Percentiles rank a stretch among this genome's conserved stretches.
These are phyloP conservation scores for Leishmania guyanensis DNA, from an alignment of 208 protist genomes.

Conservation along the genomic window DNA sequence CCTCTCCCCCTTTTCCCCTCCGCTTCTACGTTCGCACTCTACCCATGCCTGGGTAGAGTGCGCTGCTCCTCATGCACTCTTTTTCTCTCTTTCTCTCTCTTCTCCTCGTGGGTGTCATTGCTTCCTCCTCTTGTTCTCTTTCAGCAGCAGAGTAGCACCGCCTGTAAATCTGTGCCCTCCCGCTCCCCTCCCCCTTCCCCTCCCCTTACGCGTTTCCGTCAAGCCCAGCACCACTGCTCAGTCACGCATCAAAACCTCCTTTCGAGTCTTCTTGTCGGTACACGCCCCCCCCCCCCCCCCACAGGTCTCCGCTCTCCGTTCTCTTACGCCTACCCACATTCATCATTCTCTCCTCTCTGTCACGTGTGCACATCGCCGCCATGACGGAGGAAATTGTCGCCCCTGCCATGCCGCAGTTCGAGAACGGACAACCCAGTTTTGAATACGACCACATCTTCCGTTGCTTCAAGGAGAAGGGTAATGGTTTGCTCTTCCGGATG, in stretches of 20 bases:
- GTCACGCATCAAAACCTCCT: background rate
- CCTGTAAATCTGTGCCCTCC: background rate
- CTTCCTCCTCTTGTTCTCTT: background rate
- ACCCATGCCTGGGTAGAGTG: background rate
- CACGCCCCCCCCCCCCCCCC: background rate
- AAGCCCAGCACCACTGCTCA: background rate
- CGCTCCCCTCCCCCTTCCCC: background rate
- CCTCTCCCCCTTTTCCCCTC: background rate
- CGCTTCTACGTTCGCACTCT: background rate
- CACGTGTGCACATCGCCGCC: background rate
- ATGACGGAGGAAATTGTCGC: constrained; percentile 31
- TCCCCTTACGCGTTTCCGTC: background rate
- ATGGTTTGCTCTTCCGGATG: constrained; percentile 56
- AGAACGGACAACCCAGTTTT: constrained; percentile 31
- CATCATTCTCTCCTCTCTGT: background rate
- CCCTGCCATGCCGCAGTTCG: constrained; percentile 22
- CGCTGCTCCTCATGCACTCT: background rate
- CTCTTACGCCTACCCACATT: background rate
- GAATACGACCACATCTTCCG: constrained; percentile 47
- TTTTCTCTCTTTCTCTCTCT: constrained; percentile 11
- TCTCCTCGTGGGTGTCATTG: background rate
- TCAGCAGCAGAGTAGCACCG: background rate
- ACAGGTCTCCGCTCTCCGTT: background rate
- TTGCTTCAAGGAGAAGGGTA: constrained; percentile 51
- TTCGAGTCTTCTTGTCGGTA: background rate